Evolutionary conservation across 1,139 yeast genomes (phyloP), one percentile per base, ranked within the genome.

Genomic region (Saccharomycopsis crataegensis): DNA sequence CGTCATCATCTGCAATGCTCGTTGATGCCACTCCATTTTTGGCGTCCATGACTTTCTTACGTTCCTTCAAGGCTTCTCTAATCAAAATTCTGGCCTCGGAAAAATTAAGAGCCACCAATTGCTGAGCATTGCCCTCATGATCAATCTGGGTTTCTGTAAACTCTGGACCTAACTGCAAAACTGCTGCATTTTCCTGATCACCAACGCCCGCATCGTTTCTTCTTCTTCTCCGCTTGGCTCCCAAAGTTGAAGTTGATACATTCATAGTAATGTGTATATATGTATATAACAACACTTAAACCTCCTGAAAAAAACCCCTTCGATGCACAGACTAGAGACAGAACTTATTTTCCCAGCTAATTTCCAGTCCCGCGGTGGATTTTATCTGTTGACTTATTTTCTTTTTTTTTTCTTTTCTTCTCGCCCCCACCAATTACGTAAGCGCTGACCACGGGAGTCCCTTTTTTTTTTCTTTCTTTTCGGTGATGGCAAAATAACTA

Each of bases 1-100:
- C 86, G 59, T 80, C 76, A 32, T 43, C 55, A 46, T 48, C 57
- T 28, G 48, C 58, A 17, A 54, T 52, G 8, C 55, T 46, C 14
- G 55, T 58, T 36, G 52, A 56, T 28, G 53, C 55, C 6, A 51
- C 38, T 11, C 54, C 56, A n/a, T 62, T 62, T 49, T 62, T 62
- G n/a, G 68, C 69, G 44, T 64, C 70, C 66, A 78, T 75, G 59
- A 79, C 78, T 60, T 71, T 74, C 59, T 80, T 79, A 59, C 98
- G 80, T 65, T 87, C 94, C 60, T 84, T 83, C 58, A 93, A 74
- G 0, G 97, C 96, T 11, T 95, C 95, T 69, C 96, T 83, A 59
- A 93, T 88, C 62, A 93, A 76, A 58, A 93, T 76, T 62, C 98
- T 76, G 1, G 98, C 91, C 66, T 93, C 98, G 32, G 95, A 84